phyloP scores from a whole-genome alignment of 495 filamentous ascomycete genomes.

The Mytilinidion resinicola region DNA sequence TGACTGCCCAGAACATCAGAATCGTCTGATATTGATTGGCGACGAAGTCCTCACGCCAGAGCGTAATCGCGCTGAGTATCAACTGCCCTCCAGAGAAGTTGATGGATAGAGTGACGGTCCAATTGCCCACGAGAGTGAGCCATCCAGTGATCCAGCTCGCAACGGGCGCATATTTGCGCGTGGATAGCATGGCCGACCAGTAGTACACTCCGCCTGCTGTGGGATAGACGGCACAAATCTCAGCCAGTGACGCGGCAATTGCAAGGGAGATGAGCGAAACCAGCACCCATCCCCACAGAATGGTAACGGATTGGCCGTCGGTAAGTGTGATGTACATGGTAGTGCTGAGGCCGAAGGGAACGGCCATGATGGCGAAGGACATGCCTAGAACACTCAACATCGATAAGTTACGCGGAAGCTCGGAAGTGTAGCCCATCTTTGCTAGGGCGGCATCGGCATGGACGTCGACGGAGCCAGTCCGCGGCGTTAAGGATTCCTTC shows the following conservation, averaged over 20 bases:
- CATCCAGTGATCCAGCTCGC: constrained; percentile 46
- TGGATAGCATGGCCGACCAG: constrained; percentile 47
- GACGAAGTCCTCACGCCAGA: constrained; percentile 57
- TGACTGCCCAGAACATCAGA: constrained; percentile 59
- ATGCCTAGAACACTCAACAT: constrained; percentile 34
- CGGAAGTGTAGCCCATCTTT: constrained; percentile 33
- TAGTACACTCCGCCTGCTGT: constrained; percentile 51
- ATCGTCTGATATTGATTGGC: constrained; percentile 58
- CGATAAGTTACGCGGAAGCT: constrained; percentile 33
- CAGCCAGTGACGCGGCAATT: constrained; percentile 48
- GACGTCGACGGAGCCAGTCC: constrained; percentile 8
- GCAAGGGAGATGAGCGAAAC: constrained; percentile 47
- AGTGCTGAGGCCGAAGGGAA: constrained; percentile 62
- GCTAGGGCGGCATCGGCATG: constrained; percentile 32
- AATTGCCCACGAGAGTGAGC: constrained; percentile 48
- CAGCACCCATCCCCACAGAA: constrained; percentile 57
- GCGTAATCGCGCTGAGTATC: constrained; percentile 54
- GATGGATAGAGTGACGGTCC: constrained; percentile 47
- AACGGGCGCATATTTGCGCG: constrained; percentile 41
- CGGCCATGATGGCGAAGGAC: constrained; percentile 53
- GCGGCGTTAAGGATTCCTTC: background rate
- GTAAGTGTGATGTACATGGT: constrained; percentile 63
- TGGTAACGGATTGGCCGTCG: constrained; percentile 57
- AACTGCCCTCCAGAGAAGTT: constrained; percentile 53
- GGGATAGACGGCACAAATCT: constrained; percentile 52